A percentile compares a stretch with the other conserved stretches of the same genome.
Evolutionary conservation across 257 asterid genomes (phyloP).

Genomic region (Salvia hispanica): DNA sequence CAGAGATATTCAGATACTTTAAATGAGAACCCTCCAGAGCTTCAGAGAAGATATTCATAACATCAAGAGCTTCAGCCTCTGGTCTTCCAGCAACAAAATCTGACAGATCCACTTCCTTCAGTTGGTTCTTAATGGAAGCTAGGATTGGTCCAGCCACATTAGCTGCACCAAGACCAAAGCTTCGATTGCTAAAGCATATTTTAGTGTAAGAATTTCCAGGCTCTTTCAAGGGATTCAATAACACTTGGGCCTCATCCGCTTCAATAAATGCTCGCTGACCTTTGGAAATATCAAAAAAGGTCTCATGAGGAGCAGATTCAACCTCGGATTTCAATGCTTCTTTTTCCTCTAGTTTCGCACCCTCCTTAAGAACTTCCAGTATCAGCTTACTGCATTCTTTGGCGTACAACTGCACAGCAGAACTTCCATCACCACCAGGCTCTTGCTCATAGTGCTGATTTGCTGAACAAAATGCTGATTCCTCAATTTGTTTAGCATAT

Average conservation of each 20-base stretch:
- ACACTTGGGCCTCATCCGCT: conserved; percentile 72
- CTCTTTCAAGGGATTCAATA: conserved; percentile 69
- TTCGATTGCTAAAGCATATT: conserved; percentile 92
- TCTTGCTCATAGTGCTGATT: conserved; percentile 67
- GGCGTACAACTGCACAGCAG: conserved; percentile 94
- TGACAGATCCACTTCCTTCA: conserved; percentile 84
- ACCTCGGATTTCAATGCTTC: conserved; percentile 40
- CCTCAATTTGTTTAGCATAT: conserved; percentile 74
- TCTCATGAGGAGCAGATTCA: conserved; percentile 37
- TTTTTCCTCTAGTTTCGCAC: conserved; percentile 40
- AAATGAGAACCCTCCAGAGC: conserved; percentile 81
- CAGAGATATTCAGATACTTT: conserved; percentile 78
- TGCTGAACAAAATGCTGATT: conserved; percentile 63
- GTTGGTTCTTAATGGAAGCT: conserved; percentile 67
- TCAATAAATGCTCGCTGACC: conserved; percentile 83
- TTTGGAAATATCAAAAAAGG: conserved; percentile 80
- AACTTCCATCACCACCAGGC: conserved; percentile 97
- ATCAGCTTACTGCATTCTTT: conserved; percentile 88
- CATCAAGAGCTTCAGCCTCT: conserved; percentile 93
- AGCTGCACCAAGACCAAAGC: conserved; percentile 86
- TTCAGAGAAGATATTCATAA: conserved; percentile 84
- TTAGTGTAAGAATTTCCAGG: conserved; percentile 71
- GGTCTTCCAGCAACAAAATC: conserved; percentile 98
- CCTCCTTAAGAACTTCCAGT: conserved; percentile 70
- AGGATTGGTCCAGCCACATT: conserved; percentile 79